Percentiles rank a stretch among this genome's conserved stretches.
phyloP scores from a whole-genome alignment of 768 basidiomycete genomes.

The Lactarius quietus region DNA sequence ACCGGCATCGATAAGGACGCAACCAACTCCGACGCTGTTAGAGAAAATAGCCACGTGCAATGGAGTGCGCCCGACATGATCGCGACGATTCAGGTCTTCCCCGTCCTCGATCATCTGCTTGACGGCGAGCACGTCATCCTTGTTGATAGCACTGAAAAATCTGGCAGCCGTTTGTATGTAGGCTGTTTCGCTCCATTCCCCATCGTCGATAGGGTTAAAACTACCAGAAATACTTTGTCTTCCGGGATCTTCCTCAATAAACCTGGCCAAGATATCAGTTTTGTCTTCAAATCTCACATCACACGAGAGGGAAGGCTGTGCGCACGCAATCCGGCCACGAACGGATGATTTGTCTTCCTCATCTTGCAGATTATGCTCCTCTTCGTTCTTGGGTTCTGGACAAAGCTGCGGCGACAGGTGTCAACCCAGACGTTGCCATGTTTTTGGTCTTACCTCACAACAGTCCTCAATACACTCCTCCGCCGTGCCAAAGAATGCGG shows the following conservation, averaged over 20 bases:
- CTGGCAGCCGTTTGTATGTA: conserved; percentile 53
- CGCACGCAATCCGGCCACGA: conserved; percentile 33
- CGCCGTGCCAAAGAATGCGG: conserved; percentile 59
- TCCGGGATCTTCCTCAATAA: conserved; percentile 57
- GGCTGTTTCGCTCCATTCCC: conserved; percentile 61
- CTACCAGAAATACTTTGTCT: conserved; percentile 59
- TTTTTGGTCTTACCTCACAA: conserved; percentile 44
- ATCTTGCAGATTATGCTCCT: conserved; percentile 49
- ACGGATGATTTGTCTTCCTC: conserved; percentile 53
- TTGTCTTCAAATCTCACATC: not conserved
- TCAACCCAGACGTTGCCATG: not conserved
- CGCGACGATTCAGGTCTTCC: conserved; percentile 49
- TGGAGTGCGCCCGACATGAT: conserved; percentile 58
- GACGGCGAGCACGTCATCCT: conserved; percentile 42
- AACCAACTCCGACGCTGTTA: conserved; percentile 44
- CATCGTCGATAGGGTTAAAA: conserved; percentile 64
- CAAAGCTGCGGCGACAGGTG: conserved; percentile 40
- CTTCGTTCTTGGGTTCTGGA: conserved; percentile 51
- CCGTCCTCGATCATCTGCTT: conserved; percentile 40
- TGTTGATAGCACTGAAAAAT: conserved; percentile 54
- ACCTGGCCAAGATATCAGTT: conserved; percentile 34
- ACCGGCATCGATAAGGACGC: conserved; percentile 51
- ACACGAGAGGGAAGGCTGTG: not conserved
- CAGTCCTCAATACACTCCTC: conserved; percentile 57
- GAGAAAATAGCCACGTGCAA: conserved; percentile 56